These are phyloP conservation scores for Lepidium didymum DNA, from an alignment of 345 rosid genomes.

Conservation along the genomic window DNA sequence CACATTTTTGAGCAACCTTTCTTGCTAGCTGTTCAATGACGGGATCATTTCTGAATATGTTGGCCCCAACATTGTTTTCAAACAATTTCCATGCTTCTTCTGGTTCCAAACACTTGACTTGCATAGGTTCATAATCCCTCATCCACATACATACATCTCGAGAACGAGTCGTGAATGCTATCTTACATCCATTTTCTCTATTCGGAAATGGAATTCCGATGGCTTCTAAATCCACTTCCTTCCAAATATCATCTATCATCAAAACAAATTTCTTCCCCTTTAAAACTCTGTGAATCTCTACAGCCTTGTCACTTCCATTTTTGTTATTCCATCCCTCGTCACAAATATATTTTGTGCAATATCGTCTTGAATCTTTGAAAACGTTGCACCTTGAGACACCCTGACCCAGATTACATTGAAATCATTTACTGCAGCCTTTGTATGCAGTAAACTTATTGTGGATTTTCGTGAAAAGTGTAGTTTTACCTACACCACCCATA, in stretches of 20 bases:
- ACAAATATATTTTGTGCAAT: background rate
- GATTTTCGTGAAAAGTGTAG: background rate
- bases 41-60: too few relatives aligned
- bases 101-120: too few relatives aligned
- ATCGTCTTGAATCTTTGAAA: background rate
- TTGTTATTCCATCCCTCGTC: background rate
- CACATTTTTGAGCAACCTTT: too few relatives aligned
- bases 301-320: background rate
- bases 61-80: too few relatives aligned
- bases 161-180: background rate
- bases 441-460: background rate
- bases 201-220: background rate
- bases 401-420: background rate
- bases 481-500: background rate
- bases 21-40: too few relatives aligned
- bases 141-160: too few relatives aligned
- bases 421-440: too few relatives aligned
- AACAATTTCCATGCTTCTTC: too few relatives aligned
- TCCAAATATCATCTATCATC: conserved; percentile 7
- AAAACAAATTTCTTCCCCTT: background rate
- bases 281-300: background rate
- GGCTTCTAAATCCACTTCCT: background rate
- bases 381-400: background rate
- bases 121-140: too few relatives aligned
- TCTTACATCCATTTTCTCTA: background rate